Evolutionary conservation across 805 yeast genomes (phyloP), one percentile per base, ranked within the genome.

Genomic region (Yarrowia sp.): DNA sequence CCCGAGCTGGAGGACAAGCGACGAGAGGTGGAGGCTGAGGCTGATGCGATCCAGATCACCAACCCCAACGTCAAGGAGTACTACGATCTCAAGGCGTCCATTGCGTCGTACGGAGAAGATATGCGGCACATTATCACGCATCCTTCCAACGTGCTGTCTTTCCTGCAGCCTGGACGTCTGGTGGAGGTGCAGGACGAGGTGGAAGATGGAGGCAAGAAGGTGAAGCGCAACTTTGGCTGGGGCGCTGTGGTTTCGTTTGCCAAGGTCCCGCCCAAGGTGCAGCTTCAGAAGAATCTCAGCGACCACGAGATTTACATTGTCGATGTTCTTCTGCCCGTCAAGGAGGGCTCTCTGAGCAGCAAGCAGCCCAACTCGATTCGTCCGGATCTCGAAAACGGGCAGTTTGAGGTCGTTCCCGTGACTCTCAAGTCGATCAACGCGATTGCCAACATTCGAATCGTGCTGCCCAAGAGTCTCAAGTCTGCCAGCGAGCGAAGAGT

Each of bases 241-340:
- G 97, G 93, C 66, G 88, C 90, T 73, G 95, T 92, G 12, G 85
- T 89, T 11, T 84, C 85, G 52, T 89, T 87, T 70, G 80, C 83
- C 44, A 92, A 91, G 75, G 82, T 98, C 73, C 46, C 67, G 26
- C 58, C 58, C 17, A 59, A 65, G 35, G 41, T 58, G 21, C 54
- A 61, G 35, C 43, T 36, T 9, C 44, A 36, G 70, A 71, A 82
- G 88, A 72, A 81, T 83, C 90, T 78, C 74, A 81, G 87, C 17
- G 97, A 92, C 70, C 97, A 93, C 74, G 96, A 95, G 73, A 85
- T 96, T 0, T 93, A 91, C 74, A 80, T 95, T 67, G 92, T 92
- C 11, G 89, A 87, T 68, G 98, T 92, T 11, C 84, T 95, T 65
- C 88, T 93, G 2, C 86, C 88, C 86, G 90, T 85, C 70, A 83